Base-by-base conservation (phyloP, 345 rosid genomes). In the Anastatica hierochuntica region DNA sequence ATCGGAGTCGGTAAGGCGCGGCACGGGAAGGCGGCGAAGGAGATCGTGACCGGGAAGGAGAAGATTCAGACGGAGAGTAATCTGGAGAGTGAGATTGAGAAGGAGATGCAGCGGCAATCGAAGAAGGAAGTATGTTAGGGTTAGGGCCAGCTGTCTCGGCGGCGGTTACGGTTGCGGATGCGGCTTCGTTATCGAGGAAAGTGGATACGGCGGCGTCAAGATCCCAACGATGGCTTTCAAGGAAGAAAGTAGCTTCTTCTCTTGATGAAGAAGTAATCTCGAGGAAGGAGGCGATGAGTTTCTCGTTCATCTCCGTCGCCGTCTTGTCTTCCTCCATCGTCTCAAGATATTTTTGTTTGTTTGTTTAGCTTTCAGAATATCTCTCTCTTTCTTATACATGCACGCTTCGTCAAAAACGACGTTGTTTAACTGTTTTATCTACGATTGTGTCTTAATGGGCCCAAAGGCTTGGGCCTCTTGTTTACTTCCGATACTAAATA, bases 131-230 rank as follows among this genome's bases (percentile, higher is more conserved):
- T 58, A 37, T 3, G 16, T 7, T 47, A 72, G 59, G 53, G 66
- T 72, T 53, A 21, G 50, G 51, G 1, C 1, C 57, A 41, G 56
- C 0, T 0, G 39, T n/a, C n/a, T n/a, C n/a, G n/a, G n/a, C n/a
- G n/a, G n/a, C n/a, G n/a, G n/a, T n/a, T n/a, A n/a, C n/a, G n/a
- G n/a, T n/a, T n/a, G n/a, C n/a, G 58, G 57, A 39, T 13, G 41
- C 14, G 26, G 40, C 11, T 42, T 67, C 71, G 74, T 55, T 72
- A 69, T 92, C 98, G 37, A 92, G 66, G 79, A 92, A 92, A 27
- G 96, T 88, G 4, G 95, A 81, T 56, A 92, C 84, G 63, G 98
- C 96, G 34, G 94, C 64, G 75, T 85, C 96, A 14, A 92, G 82
- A 74, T 87, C 78, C 84, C 85, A 92, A 20, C 74, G 84, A 62